These are phyloP conservation scores for Exserohilum rostratum DNA, from an alignment of 2,329 filamentous ascomycete species.

Conservation along the genomic window DNA sequence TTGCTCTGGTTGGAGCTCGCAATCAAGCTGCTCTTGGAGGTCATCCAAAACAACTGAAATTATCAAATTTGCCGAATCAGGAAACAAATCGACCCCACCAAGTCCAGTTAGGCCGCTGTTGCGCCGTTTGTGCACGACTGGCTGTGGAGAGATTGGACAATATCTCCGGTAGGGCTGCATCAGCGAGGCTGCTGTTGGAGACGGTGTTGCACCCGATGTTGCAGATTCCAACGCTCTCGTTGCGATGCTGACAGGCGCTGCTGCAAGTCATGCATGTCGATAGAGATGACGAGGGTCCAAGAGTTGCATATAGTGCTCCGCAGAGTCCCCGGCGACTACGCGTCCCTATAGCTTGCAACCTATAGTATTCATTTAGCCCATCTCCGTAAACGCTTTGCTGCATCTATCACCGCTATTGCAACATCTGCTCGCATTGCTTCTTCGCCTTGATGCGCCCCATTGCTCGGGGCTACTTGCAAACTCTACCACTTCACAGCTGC, in stretches of 20 bases:
- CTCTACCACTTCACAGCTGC: neutral
- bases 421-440: neutral
- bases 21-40: neutral
- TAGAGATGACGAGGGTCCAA: slow-evolving; percentile 4
- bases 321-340: slow-evolving; percentile 8
- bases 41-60: slow-evolving; percentile 5
- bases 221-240: slow-evolving; percentile 1
- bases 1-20: neutral
- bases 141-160: slow-evolving; percentile 1
- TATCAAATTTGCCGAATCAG: slow-evolving; percentile 4
- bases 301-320: slow-evolving; percentile 9
- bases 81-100: slow-evolving; percentile 3
- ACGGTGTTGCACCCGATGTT: slow-evolving; percentile 1
- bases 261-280: slow-evolving; percentile 7
- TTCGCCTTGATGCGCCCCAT: neutral
- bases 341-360: slow-evolving; percentile 8
- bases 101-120: slow-evolving; percentile 2
- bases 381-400: neutral
- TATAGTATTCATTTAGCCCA: slow-evolving; percentile 1
- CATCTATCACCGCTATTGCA: neutral
- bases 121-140: slow-evolving; percentile 3
- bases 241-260: neutral
- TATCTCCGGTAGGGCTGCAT: slow-evolving; percentile 16
- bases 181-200: neutral
- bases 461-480: neutral